phyloP scores from a whole-genome alignment of 116 monocot species.

The Papilionanthe hybrid region DNA sequence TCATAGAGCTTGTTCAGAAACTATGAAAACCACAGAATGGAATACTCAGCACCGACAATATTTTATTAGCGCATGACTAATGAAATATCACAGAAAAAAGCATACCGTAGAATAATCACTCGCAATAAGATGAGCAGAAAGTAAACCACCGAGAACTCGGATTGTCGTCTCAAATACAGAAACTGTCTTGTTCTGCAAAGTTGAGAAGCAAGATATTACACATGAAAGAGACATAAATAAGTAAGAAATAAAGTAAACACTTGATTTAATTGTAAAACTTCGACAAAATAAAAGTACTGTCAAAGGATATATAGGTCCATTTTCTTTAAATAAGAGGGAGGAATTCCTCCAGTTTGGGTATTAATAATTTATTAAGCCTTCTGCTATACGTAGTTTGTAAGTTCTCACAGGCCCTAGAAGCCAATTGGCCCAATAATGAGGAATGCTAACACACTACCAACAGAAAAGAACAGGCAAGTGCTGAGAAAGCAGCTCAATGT shows the following conservation, averaged over 20 bases:
- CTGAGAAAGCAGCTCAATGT: not conserved
- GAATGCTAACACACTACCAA: not conserved
- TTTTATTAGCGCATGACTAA: not conserved
- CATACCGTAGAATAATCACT: slow-evolving; percentile 95
- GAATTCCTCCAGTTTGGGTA: not conserved
- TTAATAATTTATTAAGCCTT: not conserved
- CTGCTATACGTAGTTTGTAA: not conserved
- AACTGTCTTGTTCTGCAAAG: slow-evolving; percentile 84
- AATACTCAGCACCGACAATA: not conserved
- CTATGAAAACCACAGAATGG: not conserved
- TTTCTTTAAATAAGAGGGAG: not conserved
- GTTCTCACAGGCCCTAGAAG: not conserved
- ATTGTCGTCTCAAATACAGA: slow-evolving; percentile 99
- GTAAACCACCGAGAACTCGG: slow-evolving; percentile 84
- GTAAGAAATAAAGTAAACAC: not conserved
- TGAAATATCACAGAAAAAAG: not conserved
- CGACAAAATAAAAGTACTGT: not conserved
- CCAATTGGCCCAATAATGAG: not conserved
- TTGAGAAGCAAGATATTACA: not conserved
- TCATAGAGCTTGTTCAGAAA: not conserved
- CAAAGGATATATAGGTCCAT: not conserved
- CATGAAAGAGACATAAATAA: not conserved
- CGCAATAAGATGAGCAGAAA: slow-evolving; percentile 97
- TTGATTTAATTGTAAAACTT: not conserved
- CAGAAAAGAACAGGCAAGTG: not conserved